Percentiles rank a stretch among this genome's conserved stretches.
These are phyloP conservation scores for Trametes villosa DNA, from an alignment of 768 basidiomycete genomes.

Conservation along the genomic window DNA sequence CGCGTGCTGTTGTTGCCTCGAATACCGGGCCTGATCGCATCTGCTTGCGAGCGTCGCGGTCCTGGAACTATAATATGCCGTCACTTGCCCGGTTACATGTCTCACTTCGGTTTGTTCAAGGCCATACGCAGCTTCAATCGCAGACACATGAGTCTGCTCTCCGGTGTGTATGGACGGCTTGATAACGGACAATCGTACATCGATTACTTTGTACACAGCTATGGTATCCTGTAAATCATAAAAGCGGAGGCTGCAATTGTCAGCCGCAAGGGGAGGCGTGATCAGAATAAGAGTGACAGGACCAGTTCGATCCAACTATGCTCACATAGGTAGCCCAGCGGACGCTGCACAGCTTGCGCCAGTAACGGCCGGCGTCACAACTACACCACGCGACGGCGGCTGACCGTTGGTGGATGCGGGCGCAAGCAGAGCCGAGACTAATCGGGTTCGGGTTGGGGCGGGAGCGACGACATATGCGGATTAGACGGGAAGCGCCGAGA, in stretches of 20 bases:
- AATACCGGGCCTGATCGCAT: conserved; percentile 1
- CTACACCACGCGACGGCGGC: not conserved
- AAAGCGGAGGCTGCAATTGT: not conserved
- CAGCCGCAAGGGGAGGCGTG: not conserved
- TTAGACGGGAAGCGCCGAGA: conserved; percentile 3
- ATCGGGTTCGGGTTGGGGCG: not conserved
- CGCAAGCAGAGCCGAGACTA: not conserved
- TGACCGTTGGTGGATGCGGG: not conserved
- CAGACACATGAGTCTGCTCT: not conserved
- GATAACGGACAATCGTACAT: conserved; percentile 13
- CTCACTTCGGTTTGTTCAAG: not conserved
- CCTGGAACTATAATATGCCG: not conserved
- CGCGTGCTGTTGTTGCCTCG: not conserved
- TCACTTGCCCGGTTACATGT: not conserved
- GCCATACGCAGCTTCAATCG: not conserved
- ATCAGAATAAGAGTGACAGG: not conserved
- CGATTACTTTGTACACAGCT: conserved; percentile 13
- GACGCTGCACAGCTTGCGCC: not conserved
- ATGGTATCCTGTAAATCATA: conserved; percentile 8
- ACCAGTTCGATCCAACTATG: not conserved
- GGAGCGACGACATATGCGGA: conserved; percentile 2
- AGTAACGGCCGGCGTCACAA: conserved; percentile 1
- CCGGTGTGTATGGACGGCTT: not conserved
- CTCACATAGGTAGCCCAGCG: not conserved
- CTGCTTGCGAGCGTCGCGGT: not conserved